Evolutionary conservation across 2,329 filamentous ascomycete species (phyloP).

Genomic region (Exophiala aquamarina): DNA sequence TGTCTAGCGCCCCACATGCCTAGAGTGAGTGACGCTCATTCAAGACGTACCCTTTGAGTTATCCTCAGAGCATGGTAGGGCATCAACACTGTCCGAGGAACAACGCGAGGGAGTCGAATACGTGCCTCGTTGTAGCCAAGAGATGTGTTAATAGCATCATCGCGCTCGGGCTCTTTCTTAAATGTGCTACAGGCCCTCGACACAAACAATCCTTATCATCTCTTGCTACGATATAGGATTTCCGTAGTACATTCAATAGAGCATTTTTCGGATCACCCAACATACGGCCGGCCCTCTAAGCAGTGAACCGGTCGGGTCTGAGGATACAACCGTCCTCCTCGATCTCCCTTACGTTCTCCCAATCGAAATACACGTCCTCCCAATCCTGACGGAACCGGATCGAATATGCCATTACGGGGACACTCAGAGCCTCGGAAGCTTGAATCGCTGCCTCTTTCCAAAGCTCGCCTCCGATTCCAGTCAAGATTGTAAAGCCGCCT

Average conservation of each 20-base stretch:
- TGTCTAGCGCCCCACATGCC: too few species aligned
- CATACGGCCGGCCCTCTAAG: slow-evolving; percentile 45
- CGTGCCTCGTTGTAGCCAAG: too few species aligned
- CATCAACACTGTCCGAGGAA: too few species aligned
- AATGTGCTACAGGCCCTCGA: too few species aligned
- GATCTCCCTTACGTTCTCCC: slow-evolving; percentile 54
- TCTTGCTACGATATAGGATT: neutral
- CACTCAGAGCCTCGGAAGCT: slow-evolving; percentile 39
- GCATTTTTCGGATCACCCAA: slow-evolving; percentile 1
- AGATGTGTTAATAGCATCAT: too few species aligned
- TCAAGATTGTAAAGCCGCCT: slow-evolving; percentile 51
- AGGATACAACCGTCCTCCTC: slow-evolving; percentile 59
- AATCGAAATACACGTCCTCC: slow-evolving; percentile 63
- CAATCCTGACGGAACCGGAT: slow-evolving; percentile 61
- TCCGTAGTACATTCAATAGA: slow-evolving; percentile 6
- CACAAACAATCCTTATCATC: too few species aligned
- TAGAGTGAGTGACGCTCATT: too few species aligned
- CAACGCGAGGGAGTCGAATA: too few species aligned
- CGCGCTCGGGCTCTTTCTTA: too few species aligned
- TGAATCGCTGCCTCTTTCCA: slow-evolving; percentile 53
- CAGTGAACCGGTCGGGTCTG: slow-evolving; percentile 59
- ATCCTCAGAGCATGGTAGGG: too few species aligned
- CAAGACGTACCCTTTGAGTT: too few species aligned
- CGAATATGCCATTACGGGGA: slow-evolving; percentile 50
- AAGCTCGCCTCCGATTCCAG: slow-evolving; percentile 54